These are phyloP conservation scores for Hypsizygus marmoreus DNA, from an alignment of 768 basidiomycete species.

Conservation along the genomic window DNA sequence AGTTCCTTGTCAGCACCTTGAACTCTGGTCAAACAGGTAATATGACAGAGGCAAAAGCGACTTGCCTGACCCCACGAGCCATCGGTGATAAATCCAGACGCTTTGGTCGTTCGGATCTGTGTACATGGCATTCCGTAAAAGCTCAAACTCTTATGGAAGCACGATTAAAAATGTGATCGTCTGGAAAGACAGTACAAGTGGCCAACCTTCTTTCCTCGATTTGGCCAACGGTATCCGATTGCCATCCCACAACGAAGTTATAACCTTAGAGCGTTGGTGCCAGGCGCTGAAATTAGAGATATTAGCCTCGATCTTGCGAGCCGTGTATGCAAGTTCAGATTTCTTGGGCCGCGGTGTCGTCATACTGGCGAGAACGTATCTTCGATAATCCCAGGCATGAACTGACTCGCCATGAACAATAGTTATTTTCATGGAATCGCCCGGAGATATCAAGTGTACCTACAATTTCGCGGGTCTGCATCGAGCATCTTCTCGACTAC, in stretches of 20 bases:
- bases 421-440: too few relatives aligned
- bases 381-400: constrained; percentile 92
- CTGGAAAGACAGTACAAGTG: neutral
- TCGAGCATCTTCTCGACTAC: constrained; percentile 94
- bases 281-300: constrained; percentile 99
- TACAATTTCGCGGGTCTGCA: constrained; percentile 91
- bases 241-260: constrained; percentile 63
- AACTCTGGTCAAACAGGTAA: constrained; percentile 2
- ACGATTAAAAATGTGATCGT: neutral
- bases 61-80: constrained; percentile 84
- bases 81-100: constrained; percentile 98
- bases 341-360: constrained; percentile 54
- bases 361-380: constrained; percentile 78
- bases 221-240: constrained; percentile 52
- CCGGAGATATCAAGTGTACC: constrained; percentile 27
- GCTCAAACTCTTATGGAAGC: constrained; percentile 75
- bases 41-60: neutral
- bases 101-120: constrained; percentile 97
- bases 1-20: constrained; percentile 60
- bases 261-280: constrained; percentile 93
- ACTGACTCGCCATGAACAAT: too few relatives aligned
- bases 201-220: constrained; percentile 70
- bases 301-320: constrained; percentile 87
- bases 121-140: constrained; percentile 92
- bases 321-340: constrained; percentile 85